Percentiles rank a stretch among this genome's conserved stretches.
Conservation (phyloP, 805 yeast genomes). For the Starmerella gropengiesseri region DNA sequence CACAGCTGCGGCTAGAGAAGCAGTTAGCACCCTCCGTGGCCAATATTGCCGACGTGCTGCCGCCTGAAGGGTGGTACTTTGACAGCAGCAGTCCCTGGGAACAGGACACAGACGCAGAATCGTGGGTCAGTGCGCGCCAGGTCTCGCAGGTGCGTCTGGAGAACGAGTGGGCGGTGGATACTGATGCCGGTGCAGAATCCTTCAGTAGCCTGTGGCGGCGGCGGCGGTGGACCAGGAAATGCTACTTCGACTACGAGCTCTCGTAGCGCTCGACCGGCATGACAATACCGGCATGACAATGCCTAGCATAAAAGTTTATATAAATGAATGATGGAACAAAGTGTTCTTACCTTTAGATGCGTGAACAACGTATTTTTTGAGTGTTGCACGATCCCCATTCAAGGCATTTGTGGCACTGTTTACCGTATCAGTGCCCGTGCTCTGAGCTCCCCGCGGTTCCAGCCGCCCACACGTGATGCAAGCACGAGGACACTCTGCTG, state of each 20-base stretch:
- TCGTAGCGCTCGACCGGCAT: not conserved
- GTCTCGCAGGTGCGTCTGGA: conserved; percentile 26
- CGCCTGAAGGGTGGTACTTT: conserved; percentile 70
- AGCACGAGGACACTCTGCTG: no score
- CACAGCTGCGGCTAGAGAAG: conserved; percentile 37
- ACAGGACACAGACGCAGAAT: conserved; percentile 43
- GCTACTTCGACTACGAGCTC: conserved; percentile 19
- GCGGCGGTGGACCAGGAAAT: conserved; percentile 31
- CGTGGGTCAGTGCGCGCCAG: conserved; percentile 44
- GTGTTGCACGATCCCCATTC: no score
- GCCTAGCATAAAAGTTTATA: no score
- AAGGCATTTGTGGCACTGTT: no score
- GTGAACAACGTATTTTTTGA: no score
- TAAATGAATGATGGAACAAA: no score
- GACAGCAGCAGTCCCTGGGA: conserved; percentile 52
- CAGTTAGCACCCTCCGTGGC: conserved; percentile 57
- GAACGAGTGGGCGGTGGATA: conserved; percentile 34
- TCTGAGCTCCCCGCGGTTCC: no score
- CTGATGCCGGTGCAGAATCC: conserved; percentile 19
- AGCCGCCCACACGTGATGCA: no score
- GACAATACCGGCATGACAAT: no score
- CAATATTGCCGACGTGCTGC: conserved; percentile 42
- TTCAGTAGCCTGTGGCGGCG: conserved; percentile 32
- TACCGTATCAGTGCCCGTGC: no score
- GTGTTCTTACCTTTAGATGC: no score